Conservation (phyloP, 257 asterid species). For the Solanum paucissectum region DNA sequence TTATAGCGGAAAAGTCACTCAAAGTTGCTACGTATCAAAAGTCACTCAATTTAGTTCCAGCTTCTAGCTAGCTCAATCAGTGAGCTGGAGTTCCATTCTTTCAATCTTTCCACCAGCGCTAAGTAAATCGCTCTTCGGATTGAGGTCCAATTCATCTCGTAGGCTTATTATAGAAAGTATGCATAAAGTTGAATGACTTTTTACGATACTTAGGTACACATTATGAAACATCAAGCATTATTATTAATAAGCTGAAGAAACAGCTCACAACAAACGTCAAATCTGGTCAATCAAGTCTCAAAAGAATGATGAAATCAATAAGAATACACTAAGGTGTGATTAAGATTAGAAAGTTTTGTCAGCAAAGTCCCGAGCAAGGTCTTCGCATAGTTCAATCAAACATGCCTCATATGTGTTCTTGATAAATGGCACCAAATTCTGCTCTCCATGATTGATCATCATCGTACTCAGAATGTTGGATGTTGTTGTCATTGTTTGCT, state of each 20-base stretch:
- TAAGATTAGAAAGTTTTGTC: background rate
- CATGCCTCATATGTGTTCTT: conserved; percentile 26
- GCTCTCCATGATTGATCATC: conserved; percentile 99
- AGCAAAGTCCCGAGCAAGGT: conserved; percentile 5
- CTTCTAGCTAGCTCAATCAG: background rate
- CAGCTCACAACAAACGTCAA: background rate
- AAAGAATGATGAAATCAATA: background rate
- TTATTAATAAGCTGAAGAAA: background rate
- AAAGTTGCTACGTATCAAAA: too few species aligned
- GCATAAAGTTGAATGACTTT: background rate
- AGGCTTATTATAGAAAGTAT: background rate
- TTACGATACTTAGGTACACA: background rate
- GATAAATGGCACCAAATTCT: conserved; percentile 93
- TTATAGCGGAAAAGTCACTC: background rate
- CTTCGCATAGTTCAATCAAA: background rate
- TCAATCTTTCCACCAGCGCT: background rate
- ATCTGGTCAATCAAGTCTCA: background rate
- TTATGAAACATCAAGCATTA: background rate
- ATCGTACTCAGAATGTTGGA: conserved; percentile 31
- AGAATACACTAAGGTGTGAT: background rate
- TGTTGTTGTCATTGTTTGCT: conserved; percentile 11
- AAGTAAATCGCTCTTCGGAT: background rate
- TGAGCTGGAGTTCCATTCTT: background rate
- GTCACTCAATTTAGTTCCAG: background rate
- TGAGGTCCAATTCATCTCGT: background rate